Evolutionary conservation across 306 rosid species (phyloP).

Genomic region (Cucumis sativus): DNA sequence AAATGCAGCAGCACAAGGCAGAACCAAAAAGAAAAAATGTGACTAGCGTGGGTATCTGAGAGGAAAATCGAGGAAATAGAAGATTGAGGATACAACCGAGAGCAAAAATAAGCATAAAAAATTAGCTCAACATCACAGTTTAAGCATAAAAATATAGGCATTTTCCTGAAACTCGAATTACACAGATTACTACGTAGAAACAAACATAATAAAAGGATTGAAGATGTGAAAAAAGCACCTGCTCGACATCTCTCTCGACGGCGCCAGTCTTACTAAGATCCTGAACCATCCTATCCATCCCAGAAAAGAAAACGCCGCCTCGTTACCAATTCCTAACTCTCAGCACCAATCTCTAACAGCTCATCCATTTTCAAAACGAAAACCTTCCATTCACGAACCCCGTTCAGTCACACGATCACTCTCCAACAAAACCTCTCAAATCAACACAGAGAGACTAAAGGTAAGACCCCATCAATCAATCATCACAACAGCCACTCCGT

Average conservation of each 20-base stretch:
- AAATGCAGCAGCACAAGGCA: not conserved
- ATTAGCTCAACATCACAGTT: not conserved
- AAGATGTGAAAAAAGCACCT: conserved; percentile 34
- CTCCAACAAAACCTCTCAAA: conserved; percentile 25
- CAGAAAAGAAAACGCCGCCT: conserved; percentile 27
- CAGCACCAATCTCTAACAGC: conserved; percentile 25
- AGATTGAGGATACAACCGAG: not conserved
- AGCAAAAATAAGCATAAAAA: not conserved
- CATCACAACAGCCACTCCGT: conserved; percentile 26
- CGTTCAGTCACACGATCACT: conserved; percentile 14
- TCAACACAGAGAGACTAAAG: conserved; percentile 21
- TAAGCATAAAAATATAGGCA: not conserved
- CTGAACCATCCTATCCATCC: conserved; percentile 72
- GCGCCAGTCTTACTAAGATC: conserved; percentile 85
- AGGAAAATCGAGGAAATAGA: not conserved
- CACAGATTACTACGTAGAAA: not conserved
- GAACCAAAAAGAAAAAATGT: not conserved
- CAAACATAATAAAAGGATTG: not conserved
- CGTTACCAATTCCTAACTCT: conserved; percentile 34
- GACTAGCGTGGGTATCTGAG: not conserved
- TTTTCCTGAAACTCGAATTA: not conserved
- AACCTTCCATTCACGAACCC: conserved; percentile 60
- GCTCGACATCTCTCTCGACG: conserved; percentile 86
- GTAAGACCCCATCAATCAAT: conserved; percentile 35
- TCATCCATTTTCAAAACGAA: conserved; percentile 46